Evolutionary conservation across 306 rosid species (phyloP).

Genomic region (Vachellia collinsii): DNA sequence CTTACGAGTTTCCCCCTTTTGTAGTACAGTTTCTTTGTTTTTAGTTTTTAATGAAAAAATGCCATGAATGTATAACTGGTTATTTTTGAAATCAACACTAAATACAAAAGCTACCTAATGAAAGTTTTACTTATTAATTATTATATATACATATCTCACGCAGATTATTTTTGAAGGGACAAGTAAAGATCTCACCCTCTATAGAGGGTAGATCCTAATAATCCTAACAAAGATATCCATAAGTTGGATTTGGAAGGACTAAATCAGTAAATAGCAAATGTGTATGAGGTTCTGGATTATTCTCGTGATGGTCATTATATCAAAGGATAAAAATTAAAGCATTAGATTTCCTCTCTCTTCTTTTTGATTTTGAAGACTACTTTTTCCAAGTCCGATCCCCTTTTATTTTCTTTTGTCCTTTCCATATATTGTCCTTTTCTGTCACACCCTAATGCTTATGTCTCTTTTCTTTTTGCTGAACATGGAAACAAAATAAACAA

Average conservation of each 20-base stretch:
- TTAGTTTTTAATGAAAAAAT: no score
- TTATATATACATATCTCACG: no score
- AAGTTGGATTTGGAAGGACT: neutral
- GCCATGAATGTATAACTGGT: no score
- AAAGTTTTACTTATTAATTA: no score
- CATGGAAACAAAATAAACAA: neutral
- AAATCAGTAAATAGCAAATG: neutral
- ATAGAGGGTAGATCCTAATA: neutral
- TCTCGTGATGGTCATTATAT: slow-evolving; percentile 2
- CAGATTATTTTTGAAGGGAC: no score
- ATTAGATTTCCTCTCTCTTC: slow-evolving; percentile 26
- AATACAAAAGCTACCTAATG: no score
- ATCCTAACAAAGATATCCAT: no score
- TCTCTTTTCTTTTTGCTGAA: neutral
- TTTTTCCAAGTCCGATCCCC: slow-evolving; percentile 30
- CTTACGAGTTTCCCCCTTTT: no score
- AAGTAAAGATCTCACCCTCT: no score
- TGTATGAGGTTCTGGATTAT: slow-evolving; percentile 33
- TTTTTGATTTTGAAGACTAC: no score
- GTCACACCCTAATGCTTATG: slow-evolving; percentile 3
- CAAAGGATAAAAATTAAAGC: slow-evolving; percentile 13
- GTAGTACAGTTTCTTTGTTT: no score
- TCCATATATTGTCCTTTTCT: slow-evolving; percentile 16
- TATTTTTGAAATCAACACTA: no score
- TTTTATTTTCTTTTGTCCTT: slow-evolving; percentile 24